Conservation (phyloP, 2,329 filamentous ascomycete species). For the Epichloe gansuensis region DNA sequence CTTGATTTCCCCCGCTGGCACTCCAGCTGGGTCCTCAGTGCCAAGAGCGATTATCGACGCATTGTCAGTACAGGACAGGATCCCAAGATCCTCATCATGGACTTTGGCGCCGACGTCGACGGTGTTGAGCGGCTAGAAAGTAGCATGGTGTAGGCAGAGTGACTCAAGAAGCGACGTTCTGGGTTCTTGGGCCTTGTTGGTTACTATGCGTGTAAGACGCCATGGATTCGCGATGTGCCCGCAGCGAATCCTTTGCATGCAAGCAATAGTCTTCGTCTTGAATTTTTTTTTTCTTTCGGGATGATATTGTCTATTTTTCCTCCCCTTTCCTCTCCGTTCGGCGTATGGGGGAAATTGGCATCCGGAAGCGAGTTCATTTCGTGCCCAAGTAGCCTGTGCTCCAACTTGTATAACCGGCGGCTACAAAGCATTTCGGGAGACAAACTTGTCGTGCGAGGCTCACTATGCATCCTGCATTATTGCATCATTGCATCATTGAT, state of each 20-base stretch:
- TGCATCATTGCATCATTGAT: background rate
- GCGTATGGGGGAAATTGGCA: background rate
- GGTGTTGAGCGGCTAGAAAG: conserved; percentile 48
- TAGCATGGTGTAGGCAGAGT: background rate
- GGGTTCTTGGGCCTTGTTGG: background rate
- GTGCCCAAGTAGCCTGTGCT: no score
- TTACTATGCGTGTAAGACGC: background rate
- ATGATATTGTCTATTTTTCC: background rate
- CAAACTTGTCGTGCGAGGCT: background rate
- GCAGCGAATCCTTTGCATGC: background rate
- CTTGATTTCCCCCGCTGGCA: conserved; percentile 91
- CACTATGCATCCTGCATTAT: background rate
- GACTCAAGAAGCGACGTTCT: background rate
- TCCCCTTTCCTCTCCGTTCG: background rate
- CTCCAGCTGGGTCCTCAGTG: conserved; percentile 88
- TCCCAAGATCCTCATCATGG: conserved; percentile 81
- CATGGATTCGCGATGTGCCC: background rate
- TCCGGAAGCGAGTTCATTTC: background rate
- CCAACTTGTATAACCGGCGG: no score
- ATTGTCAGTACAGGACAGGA: conserved; percentile 94
- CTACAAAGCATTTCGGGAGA: background rate
- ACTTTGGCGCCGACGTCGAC: conserved; percentile 59
- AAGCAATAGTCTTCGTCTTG: background rate
- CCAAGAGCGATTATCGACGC: conserved; percentile 88
- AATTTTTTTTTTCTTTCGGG: background rate